These are phyloP conservation scores for Periglandula ipomoeae DNA, from an alignment of 2,329 filamentous ascomycete species.

Conservation along the genomic window DNA sequence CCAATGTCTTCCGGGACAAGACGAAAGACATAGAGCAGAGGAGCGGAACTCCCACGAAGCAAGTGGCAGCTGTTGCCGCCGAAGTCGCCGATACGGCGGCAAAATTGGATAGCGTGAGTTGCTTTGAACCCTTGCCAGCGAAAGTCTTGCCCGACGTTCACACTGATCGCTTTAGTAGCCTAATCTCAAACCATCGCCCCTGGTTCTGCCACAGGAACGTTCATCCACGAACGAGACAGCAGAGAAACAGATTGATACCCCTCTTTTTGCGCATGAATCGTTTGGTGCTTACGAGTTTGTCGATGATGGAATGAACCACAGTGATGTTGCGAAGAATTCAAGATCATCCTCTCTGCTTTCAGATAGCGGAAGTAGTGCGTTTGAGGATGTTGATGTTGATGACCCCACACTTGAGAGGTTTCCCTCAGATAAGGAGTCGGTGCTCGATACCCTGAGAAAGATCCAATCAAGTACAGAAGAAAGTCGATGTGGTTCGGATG, in stretches of 20 bases:
- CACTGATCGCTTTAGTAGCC: conserved; percentile 12
- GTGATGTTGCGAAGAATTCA: conserved; percentile 12
- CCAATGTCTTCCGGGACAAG: conserved; percentile 17
- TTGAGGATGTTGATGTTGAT: conserved; percentile 25
- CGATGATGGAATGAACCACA: conserved; percentile 23
- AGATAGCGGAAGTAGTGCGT: conserved; percentile 11
- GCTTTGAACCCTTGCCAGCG: not conserved
- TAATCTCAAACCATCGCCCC: conserved; percentile 7
- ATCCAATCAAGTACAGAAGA: conserved; percentile 35
- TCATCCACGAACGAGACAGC: not conserved
- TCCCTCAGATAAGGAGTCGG: conserved; percentile 34
- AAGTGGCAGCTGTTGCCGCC: conserved; percentile 32
- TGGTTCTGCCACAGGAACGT: not conserved
- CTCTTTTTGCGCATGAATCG: conserved; percentile 39
- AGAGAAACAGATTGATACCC: conserved; percentile 15
- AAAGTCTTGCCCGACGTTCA: conserved; percentile 10
- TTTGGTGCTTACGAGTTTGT: conserved; percentile 31
- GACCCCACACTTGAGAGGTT: conserved; percentile 41
- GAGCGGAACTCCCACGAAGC: conserved; percentile 28
- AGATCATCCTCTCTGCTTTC: conserved; percentile 11
- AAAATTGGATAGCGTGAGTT: conserved; percentile 23
- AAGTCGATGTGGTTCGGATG: conserved; percentile 29
- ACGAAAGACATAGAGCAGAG: conserved; percentile 10
- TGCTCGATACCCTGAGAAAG: conserved; percentile 35
- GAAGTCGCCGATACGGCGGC: conserved; percentile 35